phyloP scores from a whole-genome alignment of 2,329 filamentous ascomycete species.

The Ceratocystis papillata region DNA sequence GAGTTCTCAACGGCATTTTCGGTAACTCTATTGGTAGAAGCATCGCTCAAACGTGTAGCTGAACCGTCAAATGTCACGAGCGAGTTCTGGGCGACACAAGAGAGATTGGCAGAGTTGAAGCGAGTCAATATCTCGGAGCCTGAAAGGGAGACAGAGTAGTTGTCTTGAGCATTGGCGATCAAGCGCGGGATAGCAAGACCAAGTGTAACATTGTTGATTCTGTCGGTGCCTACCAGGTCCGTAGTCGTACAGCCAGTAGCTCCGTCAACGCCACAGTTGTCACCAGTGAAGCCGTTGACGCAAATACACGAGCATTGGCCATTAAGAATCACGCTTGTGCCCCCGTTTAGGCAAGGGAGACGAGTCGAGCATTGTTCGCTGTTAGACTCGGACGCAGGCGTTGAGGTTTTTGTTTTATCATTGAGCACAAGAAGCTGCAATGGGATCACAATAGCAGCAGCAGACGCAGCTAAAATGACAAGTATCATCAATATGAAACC shows the following conservation, averaged over 20 bases:
- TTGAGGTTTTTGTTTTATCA: conserved; percentile 29
- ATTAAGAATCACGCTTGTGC: conserved; percentile 58
- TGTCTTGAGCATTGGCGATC: conserved; percentile 50
- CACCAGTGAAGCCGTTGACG: conserved; percentile 68
- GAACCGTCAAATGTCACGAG: conserved; percentile 70
- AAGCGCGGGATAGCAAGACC: conserved; percentile 69
- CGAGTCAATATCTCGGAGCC: conserved; percentile 58
- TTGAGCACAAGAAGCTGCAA: conserved; percentile 53
- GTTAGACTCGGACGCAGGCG: conserved; percentile 31
- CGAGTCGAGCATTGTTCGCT: conserved; percentile 48
- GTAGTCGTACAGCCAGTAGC: conserved; percentile 45
- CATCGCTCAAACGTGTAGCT: conserved; percentile 32
- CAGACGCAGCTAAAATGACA: conserved; percentile 51
- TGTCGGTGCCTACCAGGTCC: conserved; percentile 32
- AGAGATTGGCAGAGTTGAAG: conserved; percentile 64
- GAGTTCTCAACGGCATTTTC: conserved; percentile 10
- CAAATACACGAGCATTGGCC: conserved; percentile 76
- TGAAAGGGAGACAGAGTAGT: conserved; percentile 68
- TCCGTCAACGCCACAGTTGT: conserved; percentile 40
- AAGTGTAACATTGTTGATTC: conserved; percentile 59
- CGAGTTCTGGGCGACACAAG: conserved; percentile 75
- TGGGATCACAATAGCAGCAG: conserved; percentile 74
- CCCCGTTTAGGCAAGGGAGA: conserved; percentile 66
- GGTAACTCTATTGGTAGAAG: not conserved
- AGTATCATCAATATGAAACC: conserved; percentile 58